Evolutionary conservation across 2,329 filamentous ascomycete species (phyloP).

Genomic region (Canariomyces notabilis): DNA sequence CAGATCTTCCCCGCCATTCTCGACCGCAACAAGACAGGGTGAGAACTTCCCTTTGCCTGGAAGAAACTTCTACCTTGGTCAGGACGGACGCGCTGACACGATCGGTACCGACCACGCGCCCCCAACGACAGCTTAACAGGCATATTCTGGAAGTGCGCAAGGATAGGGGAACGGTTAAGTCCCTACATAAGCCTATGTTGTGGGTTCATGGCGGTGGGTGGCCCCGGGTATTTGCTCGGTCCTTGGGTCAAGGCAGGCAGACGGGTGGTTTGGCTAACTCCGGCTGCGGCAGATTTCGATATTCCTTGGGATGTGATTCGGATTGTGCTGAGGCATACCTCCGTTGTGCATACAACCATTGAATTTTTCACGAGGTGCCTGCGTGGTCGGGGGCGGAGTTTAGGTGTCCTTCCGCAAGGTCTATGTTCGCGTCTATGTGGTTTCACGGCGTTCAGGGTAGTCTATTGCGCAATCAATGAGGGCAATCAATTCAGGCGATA

Average conservation of each 20-base stretch:
- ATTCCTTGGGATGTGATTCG: slow-evolving; percentile 8
- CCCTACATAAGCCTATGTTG: slow-evolving; percentile 95
- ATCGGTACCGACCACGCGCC: no score
- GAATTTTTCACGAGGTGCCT: neutral
- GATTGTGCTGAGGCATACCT: neutral
- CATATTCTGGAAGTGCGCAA: slow-evolving; percentile 92
- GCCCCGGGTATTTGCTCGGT: neutral
- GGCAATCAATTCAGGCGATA: neutral
- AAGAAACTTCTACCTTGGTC: neutral
- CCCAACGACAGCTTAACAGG: slow-evolving; percentile 62
- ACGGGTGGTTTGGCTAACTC: neutral
- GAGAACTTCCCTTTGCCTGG: neutral
- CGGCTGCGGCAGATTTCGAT: slow-evolving; percentile 7
- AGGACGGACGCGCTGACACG: neutral
- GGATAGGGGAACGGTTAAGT: slow-evolving; percentile 87
- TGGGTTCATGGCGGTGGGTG: slow-evolving; percentile 80
- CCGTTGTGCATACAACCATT: no score
- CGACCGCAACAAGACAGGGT: slow-evolving; percentile 91
- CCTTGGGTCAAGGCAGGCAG: neutral
- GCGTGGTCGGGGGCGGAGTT: neutral
- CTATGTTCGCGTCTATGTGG: no score
- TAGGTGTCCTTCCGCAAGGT: neutral
- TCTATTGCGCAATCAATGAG: neutral
- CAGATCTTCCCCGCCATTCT: slow-evolving; percentile 83
- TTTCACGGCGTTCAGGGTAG: neutral